These are phyloP conservation scores for Beta lomatogona DNA, from an alignment of 179 eudicot genomes.

Conservation along the genomic window DNA sequence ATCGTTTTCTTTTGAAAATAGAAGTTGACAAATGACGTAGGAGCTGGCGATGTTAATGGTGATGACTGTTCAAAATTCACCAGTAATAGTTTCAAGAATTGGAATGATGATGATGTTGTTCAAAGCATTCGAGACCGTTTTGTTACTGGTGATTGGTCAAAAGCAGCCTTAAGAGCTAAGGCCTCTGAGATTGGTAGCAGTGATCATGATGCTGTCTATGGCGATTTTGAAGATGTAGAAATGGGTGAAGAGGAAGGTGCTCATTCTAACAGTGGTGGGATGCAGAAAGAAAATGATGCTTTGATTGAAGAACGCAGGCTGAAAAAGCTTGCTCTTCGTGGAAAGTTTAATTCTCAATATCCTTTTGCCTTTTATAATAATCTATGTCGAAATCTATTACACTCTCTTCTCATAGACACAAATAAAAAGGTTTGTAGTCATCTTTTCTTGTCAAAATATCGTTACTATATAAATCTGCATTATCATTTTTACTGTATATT, in stretches of 20 bases:
- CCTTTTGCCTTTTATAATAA: constrained; percentile 44
- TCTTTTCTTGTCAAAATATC: neutral
- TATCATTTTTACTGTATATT: neutral
- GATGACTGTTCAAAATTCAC: constrained; percentile 79
- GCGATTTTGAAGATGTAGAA: constrained; percentile 94
- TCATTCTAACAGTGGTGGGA: constrained; percentile 21
- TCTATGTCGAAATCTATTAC: neutral
- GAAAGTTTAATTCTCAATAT: constrained; percentile 92
- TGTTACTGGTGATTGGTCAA: constrained; percentile 96
- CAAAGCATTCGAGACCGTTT: constrained; percentile 78
- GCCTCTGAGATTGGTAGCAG: constrained; percentile 38
- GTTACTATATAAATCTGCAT: neutral
- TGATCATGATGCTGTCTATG: constrained; percentile 56
- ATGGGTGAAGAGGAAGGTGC: constrained; percentile 58
- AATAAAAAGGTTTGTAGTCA: neutral
- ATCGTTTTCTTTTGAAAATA: constrained; percentile 26
- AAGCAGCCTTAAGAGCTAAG: constrained; percentile 67
- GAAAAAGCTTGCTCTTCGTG: constrained; percentile 92
- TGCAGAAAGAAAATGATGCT: constrained; percentile 38
- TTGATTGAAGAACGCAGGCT: constrained; percentile 59
- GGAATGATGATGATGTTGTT: constrained; percentile 52
- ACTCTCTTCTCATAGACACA: neutral
- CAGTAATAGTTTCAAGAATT: constrained; percentile 41
- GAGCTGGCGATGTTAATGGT: constrained; percentile 41
- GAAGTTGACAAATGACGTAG: constrained; percentile 44